Evolutionary conservation across 768 basidiomycete species (phyloP).

Genomic region (Leccinellum luteum): DNA sequence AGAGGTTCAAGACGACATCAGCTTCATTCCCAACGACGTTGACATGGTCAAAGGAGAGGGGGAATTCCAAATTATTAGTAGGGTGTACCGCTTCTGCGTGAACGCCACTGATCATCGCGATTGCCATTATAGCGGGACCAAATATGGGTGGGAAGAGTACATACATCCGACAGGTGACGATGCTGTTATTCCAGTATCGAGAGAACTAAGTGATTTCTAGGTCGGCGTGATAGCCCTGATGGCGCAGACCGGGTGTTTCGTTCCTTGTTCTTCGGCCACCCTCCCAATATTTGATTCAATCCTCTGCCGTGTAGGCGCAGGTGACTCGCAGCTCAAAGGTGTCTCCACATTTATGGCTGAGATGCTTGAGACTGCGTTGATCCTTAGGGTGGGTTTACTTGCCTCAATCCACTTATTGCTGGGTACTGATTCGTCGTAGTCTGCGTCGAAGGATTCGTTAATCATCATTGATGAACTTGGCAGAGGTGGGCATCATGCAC

Average conservation of each 20-base stretch:
- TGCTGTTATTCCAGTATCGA: background rate
- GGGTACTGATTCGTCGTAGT: constrained; percentile 42
- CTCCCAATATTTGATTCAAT: constrained; percentile 96
- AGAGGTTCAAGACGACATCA: constrained; percentile 93
- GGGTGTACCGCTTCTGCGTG: constrained; percentile 16
- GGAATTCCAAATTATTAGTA: constrained; percentile 95
- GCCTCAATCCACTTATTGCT: background rate
- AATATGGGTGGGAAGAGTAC: constrained; percentile 99
- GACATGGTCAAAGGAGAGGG: constrained; percentile 92
- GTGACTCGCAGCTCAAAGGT: constrained; percentile 96
- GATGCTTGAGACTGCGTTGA: constrained; percentile 98
- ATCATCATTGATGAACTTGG: constrained; percentile 98
- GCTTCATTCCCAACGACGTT: constrained; percentile 94
- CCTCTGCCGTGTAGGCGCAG: constrained; percentile 93
- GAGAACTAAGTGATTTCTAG: constrained; percentile 33
- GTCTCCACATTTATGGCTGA: constrained; percentile 99
- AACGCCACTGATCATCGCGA: background rate
- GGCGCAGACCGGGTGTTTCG: constrained; percentile 95
- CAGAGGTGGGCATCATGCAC: constrained; percentile 49
- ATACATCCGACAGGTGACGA: constrained; percentile 82
- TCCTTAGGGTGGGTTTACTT: constrained; percentile 63
- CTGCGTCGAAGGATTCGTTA: constrained; percentile 87
- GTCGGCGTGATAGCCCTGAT: constrained; percentile 95
- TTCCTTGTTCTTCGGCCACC: constrained; percentile 84
- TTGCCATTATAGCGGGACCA: constrained; percentile 66